These are phyloP conservation scores for Schizosaccharomyces octosporus DNA, from an alignment of 805 yeast genomes.

Conservation along the genomic window DNA sequence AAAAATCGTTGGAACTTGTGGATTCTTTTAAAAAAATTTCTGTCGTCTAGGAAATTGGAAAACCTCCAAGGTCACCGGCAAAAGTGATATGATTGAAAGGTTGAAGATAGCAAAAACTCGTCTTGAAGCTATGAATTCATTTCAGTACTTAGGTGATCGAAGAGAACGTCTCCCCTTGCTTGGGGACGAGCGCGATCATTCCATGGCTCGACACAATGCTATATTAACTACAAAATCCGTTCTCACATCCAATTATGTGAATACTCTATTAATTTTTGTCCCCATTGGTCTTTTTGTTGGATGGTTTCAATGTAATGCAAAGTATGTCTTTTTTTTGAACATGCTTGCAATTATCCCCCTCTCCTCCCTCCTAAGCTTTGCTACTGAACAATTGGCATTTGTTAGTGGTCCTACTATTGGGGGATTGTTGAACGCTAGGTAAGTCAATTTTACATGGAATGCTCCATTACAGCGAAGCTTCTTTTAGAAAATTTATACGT, in stretches of 20 bases:
- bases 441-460: background rate
- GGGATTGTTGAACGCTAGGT: constrained; percentile 68
- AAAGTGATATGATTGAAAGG: background rate
- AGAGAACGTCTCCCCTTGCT: background rate
- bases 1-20: too few relatives aligned
- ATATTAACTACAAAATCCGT: background rate
- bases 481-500: background rate
- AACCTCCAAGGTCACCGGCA: too few relatives aligned
- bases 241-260: constrained; percentile 24
- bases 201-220: background rate
- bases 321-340: constrained; percentile 41
- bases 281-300: constrained; percentile 74
- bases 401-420: constrained; percentile 82
- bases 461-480: background rate
- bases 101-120: background rate
- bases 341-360: constrained; percentile 79
- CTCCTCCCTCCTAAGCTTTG: constrained; percentile 71
- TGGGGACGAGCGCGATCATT: background rate
- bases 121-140: background rate
- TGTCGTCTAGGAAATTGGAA: too few relatives aligned
- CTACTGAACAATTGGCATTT: constrained; percentile 77
- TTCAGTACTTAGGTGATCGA: background rate
- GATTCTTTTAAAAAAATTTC: too few relatives aligned
- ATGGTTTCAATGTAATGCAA: constrained; percentile 26
- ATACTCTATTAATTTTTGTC: constrained; percentile 55